phyloP scores from a whole-genome alignment of 1,284 basidiomycete genomes.

The Fomitiporia mediterranea region DNA sequence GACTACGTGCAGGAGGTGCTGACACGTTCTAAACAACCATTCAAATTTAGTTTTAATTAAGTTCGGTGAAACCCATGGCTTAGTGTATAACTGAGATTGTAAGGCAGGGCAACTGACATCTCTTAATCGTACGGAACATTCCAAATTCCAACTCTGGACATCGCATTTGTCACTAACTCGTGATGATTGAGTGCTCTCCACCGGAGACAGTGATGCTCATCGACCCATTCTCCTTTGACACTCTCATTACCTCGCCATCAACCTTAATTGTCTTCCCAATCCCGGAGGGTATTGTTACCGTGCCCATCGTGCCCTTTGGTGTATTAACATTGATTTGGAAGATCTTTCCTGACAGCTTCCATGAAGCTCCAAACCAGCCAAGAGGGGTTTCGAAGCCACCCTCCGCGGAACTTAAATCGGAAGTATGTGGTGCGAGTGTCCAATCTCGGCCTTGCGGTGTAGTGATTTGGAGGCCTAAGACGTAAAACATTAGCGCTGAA shows the following conservation, averaged over 20 bases:
- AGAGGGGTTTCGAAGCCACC: conserved; percentile 43
- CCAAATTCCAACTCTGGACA: too few relatives aligned
- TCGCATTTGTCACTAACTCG: too few relatives aligned
- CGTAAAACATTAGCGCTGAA: conserved; percentile 40
- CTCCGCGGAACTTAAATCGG: conserved; percentile 31
- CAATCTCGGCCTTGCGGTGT: conserved; percentile 36
- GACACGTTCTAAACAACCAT: too few relatives aligned
- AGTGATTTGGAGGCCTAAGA: conserved; percentile 39
- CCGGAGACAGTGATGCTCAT: conserved; percentile 10
- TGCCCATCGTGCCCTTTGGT: conserved; percentile 11
- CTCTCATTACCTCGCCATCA: background rate
- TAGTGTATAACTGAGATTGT: too few relatives aligned
- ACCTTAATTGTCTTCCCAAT: conserved; percentile 4
- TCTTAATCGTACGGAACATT: too few relatives aligned
- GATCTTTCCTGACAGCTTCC: conserved; percentile 24
- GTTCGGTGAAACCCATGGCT: too few relatives aligned
- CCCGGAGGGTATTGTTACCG: conserved; percentile 14
- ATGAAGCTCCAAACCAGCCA: conserved; percentile 40
- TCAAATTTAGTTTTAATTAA: too few relatives aligned
- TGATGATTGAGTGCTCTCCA: conserved; percentile 16
- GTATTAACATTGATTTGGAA: conserved; percentile 10
- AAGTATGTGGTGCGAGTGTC: conserved; percentile 36
- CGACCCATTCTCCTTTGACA: background rate
- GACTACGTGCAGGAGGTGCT: too few relatives aligned
- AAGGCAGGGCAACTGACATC: too few relatives aligned